Percentiles rank a stretch among this genome's conserved stretches.
Evolutionary conservation across 2,329 filamentous ascomycete genomes (phyloP).

Genomic region (Trichoderma koningii): DNA sequence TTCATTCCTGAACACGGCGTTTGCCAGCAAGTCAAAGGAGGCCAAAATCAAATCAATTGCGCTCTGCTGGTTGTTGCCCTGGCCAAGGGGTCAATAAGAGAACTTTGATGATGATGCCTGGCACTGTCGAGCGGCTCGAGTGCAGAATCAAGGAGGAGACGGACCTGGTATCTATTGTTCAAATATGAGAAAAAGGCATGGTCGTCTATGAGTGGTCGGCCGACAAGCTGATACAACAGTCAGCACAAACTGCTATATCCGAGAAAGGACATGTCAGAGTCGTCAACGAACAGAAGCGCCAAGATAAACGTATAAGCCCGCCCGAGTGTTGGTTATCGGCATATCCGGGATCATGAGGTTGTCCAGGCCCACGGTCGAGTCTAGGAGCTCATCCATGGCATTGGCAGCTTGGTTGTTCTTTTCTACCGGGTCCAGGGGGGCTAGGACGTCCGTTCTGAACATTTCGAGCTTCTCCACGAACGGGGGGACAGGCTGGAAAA

Average conservation of each 20-base stretch:
- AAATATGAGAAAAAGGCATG: conserved; percentile 75
- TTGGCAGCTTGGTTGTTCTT: conserved; percentile 54
- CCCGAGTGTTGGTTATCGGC: conserved; percentile 72
- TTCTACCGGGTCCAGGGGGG: conserved; percentile 55
- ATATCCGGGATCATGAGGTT: conserved; percentile 62
- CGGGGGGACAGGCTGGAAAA: conserved; percentile 59
- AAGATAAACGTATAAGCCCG: conserved; percentile 82
- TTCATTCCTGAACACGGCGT: conserved; percentile 72
- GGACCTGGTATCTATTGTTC: conserved; percentile 79
- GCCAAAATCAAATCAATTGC: conserved; percentile 83
- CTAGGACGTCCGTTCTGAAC: conserved; percentile 60
- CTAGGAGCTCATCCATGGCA: conserved; percentile 59
- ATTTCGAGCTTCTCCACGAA: conserved; percentile 57
- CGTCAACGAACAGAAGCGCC: conserved; percentile 68
- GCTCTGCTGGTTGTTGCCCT: conserved; percentile 76
- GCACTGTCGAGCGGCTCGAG: too few species aligned
- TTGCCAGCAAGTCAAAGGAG: conserved; percentile 86
- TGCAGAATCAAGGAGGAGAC: conserved; percentile 23
- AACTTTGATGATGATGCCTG: background rate
- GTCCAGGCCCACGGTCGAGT: conserved; percentile 59
- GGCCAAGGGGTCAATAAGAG: background rate
- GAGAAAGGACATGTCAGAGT: background rate
- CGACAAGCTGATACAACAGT: conserved; percentile 64
- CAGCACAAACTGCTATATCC: background rate
- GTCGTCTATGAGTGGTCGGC: conserved; percentile 82